phyloP scores from a whole-genome alignment of 805 yeast species.

The Sporopachydermia lactativora region DNA sequence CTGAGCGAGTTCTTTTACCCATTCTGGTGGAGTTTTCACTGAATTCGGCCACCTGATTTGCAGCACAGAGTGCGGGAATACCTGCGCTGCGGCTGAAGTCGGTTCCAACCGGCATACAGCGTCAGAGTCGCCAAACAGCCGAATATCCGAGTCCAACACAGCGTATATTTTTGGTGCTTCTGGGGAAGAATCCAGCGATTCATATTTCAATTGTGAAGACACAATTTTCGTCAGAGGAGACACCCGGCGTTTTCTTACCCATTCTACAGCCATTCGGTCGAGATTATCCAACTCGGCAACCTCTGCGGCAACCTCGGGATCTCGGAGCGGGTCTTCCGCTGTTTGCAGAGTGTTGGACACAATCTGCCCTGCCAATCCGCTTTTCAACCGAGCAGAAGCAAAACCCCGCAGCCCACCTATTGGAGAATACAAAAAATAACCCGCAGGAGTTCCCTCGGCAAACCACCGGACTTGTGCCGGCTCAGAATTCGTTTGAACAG shows the following conservation, averaged over 20 bases:
- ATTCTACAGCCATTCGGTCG: conserved; percentile 20
- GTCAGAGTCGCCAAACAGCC: conserved; percentile 3
- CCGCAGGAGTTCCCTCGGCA: conserved; percentile 6
- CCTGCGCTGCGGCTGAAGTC: not conserved
- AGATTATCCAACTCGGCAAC: not conserved
- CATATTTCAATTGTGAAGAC: not conserved
- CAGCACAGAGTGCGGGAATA: conserved; percentile 35
- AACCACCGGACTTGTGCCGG: conserved; percentile 23
- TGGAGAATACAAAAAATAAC: conserved; percentile 19
- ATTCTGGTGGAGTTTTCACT: conserved; percentile 18
- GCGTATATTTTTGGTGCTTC: conserved; percentile 20
- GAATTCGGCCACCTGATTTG: conserved; percentile 31
- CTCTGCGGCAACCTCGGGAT: conserved; percentile 5
- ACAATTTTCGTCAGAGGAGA: conserved; percentile 13
- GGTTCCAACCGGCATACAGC: not conserved
- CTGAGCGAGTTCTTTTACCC: conserved; percentile 24
- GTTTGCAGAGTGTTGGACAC: conserved; percentile 2
- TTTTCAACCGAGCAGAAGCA: conserved; percentile 8
- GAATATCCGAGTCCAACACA: conserved; percentile 16
- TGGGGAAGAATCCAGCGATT: not conserved
- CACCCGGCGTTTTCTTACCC: conserved; percentile 19
- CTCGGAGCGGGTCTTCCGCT: conserved; percentile 6
- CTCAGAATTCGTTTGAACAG: conserved; percentile 21
- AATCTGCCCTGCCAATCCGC: conserved; percentile 1
- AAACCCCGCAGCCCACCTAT: conserved; percentile 23